These are phyloP conservation scores for Colletotrichum godetiae DNA, from an alignment of 2,329 filamentous ascomycete species.

Conservation along the genomic window DNA sequence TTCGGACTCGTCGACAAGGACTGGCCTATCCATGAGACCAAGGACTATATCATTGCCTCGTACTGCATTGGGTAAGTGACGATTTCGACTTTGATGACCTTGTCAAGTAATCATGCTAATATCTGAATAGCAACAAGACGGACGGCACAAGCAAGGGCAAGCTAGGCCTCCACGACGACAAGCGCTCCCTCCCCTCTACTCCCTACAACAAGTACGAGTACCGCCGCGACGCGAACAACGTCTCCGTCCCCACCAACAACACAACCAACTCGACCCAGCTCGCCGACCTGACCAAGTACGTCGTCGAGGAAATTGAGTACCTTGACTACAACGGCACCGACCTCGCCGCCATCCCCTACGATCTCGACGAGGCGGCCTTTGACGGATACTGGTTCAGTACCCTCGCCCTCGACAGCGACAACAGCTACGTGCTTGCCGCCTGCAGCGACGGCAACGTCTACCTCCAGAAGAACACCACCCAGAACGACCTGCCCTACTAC, in stretches of 20 bases:
- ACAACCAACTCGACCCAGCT: background rate
- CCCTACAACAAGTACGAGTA: background rate
- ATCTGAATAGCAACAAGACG: background rate
- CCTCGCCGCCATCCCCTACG: background rate
- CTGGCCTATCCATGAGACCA: background rate
- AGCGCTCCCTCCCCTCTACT: background rate
- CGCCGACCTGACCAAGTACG: background rate
- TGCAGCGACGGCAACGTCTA: slow-evolving; percentile 14
- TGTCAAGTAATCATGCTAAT: background rate
- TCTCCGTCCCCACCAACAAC: background rate
- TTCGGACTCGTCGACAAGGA: background rate
- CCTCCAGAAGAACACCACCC: background rate
- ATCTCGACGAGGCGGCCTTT: background rate
- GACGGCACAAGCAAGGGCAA: background rate
- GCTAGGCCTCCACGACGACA: background rate
- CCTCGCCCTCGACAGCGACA: background rate
- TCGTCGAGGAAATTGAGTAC: background rate
- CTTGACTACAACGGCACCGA: background rate
- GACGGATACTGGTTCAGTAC: slow-evolving; percentile 47
- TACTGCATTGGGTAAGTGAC: background rate
- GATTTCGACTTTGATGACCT: no score
- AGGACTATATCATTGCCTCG: background rate
- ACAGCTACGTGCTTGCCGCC: background rate
- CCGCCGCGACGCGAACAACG: background rate
- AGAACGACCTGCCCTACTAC: background rate